Conservation (phyloP, 306 rosid genomes). For the Ceratonia siliqua region DNA sequence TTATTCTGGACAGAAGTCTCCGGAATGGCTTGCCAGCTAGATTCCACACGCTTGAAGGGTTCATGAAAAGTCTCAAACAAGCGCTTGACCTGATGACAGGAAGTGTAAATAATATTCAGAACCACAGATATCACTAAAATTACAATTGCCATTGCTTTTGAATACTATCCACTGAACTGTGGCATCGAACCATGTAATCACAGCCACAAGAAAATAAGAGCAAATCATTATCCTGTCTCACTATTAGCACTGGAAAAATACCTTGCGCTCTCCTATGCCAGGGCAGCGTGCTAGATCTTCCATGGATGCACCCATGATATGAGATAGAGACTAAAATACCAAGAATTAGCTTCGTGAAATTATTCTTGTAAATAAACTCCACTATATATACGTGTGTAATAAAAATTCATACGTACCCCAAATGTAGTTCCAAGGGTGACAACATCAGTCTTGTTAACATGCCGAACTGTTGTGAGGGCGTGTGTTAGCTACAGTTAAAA, state of each 20-base stretch:
- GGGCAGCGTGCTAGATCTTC: slow-evolving; percentile 99
- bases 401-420: slow-evolving; percentile 64
- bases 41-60: slow-evolving; percentile 84
- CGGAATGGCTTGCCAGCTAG: slow-evolving; percentile 52
- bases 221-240: slow-evolving; percentile 9
- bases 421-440: slow-evolving; percentile 95
- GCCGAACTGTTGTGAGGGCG: slow-evolving; percentile 72
- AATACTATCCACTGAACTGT: not conserved
- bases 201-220: not conserved
- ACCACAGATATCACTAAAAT: not conserved
- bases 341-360: slow-evolving; percentile 25
- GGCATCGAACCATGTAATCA: slow-evolving; percentile 25
- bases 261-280: slow-evolving; percentile 99
- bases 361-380: slow-evolving; percentile 11
- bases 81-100: slow-evolving; percentile 71
- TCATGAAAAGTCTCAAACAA: slow-evolving; percentile 87
- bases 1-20: slow-evolving; percentile 42
- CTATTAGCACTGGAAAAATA: slow-evolving; percentile 35
- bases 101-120: slow-evolving; percentile 22
- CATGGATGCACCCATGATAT: slow-evolving; percentile 95
- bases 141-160: not conserved
- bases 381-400: not conserved
- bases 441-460: slow-evolving; percentile 93
- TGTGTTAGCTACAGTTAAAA: slow-evolving; percentile 67
- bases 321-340: slow-evolving; percentile 75